Conservation (phyloP, 2,329 filamentous ascomycete species). For the Hypocrella siamensis region DNA sequence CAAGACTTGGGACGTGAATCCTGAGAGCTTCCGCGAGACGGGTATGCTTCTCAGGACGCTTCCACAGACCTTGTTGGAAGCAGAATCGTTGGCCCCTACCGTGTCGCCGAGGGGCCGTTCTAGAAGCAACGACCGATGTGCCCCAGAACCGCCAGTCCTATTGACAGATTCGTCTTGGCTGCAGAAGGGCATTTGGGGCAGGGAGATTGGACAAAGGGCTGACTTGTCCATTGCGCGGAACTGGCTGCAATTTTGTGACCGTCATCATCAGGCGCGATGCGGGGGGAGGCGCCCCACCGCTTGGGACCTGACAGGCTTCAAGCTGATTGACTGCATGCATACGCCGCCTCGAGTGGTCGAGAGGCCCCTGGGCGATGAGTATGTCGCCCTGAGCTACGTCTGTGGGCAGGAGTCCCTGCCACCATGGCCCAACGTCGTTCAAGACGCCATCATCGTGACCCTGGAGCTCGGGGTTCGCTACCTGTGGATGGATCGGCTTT, state of each 20-base stretch:
- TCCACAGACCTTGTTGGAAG: constrained; percentile 11
- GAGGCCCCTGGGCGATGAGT: constrained; percentile 13
- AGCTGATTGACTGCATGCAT: constrained; percentile 16
- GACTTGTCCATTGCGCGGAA: constrained; percentile 15
- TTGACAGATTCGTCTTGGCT: constrained; percentile 9
- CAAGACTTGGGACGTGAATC: constrained; percentile 14
- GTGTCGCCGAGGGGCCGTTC: constrained; percentile 5
- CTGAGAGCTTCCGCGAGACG: constrained; percentile 16
- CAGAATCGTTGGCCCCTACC: too few species aligned
- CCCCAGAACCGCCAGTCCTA: constrained; percentile 3
- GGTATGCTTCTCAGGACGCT: constrained; percentile 18
- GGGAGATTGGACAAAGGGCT: constrained; percentile 13
- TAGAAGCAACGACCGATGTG: constrained; percentile 3
- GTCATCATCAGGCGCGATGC: constrained; percentile 16
- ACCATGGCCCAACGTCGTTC: constrained; percentile 15
- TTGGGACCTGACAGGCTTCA: constrained; percentile 14
- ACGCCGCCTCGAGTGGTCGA: constrained; percentile 15
- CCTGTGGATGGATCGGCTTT: constrained; percentile 23
- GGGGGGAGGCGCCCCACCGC: constrained; percentile 11
- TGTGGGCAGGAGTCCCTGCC: constrained; percentile 12
- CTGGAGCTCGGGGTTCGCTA: constrained; percentile 16
- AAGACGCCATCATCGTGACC: constrained; percentile 15
- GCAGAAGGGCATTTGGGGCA: constrained; percentile 18
- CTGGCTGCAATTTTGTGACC: constrained; percentile 19
- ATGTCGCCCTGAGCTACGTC: constrained; percentile 20